These are phyloP conservation scores for Eucalyptus grandis DNA, from an alignment of 345 rosid species.

Conservation along the genomic window DNA sequence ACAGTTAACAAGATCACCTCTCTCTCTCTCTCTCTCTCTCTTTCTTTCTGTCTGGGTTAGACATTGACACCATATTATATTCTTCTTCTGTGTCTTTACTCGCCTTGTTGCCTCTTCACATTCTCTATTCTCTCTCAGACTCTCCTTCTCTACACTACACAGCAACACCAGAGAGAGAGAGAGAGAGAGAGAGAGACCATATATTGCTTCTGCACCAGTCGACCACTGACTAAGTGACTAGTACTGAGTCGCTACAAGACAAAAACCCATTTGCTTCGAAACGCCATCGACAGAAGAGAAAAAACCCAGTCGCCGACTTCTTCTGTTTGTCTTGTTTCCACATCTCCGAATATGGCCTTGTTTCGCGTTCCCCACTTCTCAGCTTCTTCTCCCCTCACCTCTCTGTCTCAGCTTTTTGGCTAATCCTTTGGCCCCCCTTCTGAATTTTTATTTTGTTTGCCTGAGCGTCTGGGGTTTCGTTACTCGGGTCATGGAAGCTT, in stretches of 20 bases:
- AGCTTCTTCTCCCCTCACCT: slow-evolving; percentile 3
- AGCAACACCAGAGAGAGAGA: background rate
- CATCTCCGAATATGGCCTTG: slow-evolving; percentile 20
- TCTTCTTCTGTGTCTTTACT: slow-evolving; percentile 3
- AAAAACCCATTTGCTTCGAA: slow-evolving; percentile 1
- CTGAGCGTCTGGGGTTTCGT: background rate
- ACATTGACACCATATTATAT: background rate
- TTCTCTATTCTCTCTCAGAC: background rate
- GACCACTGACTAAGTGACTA: slow-evolving; percentile 12
- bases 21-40: background rate
- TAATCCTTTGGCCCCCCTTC: background rate
- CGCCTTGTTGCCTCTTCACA: slow-evolving; percentile 6
- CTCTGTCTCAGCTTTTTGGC: slow-evolving; percentile 6
- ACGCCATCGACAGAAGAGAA: background rate
- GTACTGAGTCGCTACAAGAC: background rate
- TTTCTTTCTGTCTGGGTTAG: background rate
- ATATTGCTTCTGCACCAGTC: background rate
- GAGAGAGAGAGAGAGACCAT: background rate
- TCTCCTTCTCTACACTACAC: background rate
- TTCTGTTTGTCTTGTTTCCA: slow-evolving; percentile 44
- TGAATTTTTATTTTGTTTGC: background rate
- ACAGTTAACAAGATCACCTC: background rate
- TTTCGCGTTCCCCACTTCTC: slow-evolving; percentile 6
- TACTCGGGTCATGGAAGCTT: slow-evolving; percentile 37
- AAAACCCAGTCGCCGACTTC: slow-evolving; percentile 9